Percentiles rank a stretch among this genome's conserved stretches.
Evolutionary conservation across 2,329 filamentous ascomycete species (phyloP).

Genomic region (Hymenoscyphus scutula): DNA sequence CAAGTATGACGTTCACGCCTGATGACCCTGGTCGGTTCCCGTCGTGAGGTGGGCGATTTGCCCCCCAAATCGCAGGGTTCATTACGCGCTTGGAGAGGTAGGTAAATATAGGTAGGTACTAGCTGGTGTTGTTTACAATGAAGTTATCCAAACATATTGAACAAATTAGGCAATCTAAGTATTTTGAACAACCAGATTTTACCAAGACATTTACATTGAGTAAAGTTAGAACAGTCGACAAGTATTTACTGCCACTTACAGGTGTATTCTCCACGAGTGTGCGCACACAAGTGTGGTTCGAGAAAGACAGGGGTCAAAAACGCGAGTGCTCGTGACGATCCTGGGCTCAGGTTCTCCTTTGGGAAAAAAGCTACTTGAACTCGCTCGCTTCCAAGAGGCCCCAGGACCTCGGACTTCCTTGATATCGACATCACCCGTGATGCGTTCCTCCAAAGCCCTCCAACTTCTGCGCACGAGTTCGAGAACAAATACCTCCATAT

Average conservation of each 20-base stretch:
- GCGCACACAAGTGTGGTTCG: constrained; percentile 3
- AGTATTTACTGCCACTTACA: not conserved
- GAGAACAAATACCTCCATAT: constrained; percentile 13
- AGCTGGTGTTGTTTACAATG: too few relatives aligned
- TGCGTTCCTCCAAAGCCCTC: constrained; percentile 35
- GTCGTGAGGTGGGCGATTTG: constrained; percentile 8
- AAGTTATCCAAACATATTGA: too few relatives aligned
- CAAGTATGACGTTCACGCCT: constrained; percentile 29
- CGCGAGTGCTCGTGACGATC: constrained; percentile 12
- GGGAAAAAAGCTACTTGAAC: constrained; percentile 9
- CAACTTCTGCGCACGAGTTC: constrained; percentile 23
- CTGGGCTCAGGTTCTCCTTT: too few relatives aligned
- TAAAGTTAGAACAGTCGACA: too few relatives aligned
- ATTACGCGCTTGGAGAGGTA: too few relatives aligned
- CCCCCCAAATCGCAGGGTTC: not conserved
- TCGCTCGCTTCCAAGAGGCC: not conserved
- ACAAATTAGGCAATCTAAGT: too few relatives aligned
- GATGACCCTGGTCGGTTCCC: constrained; percentile 12
- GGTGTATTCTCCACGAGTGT: constrained; percentile 4
- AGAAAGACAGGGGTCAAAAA: constrained; percentile 23
- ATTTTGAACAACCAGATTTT: too few relatives aligned
- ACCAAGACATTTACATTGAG: too few relatives aligned
- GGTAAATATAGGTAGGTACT: too few relatives aligned
- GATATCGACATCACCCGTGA: constrained; percentile 19
- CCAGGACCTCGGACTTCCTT: not conserved